phyloP scores from a whole-genome alignment of 129 eudicot species.

The Flaveria brownii region DNA sequence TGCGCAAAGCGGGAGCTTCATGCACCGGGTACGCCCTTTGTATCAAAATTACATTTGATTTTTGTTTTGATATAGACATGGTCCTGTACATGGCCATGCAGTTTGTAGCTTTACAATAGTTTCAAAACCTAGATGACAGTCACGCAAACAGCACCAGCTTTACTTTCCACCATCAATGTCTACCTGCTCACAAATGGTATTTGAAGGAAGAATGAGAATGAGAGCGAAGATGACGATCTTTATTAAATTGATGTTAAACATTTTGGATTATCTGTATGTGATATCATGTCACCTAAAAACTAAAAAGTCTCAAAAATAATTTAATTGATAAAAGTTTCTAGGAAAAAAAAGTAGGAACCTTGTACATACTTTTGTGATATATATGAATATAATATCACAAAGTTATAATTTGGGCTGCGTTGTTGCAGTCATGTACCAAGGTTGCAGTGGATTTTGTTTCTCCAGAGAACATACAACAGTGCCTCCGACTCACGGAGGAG shows the following conservation, averaged over 20 bases:
- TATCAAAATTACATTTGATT: too few species aligned
- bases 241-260: not conserved
- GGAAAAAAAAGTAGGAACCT: not conserved
- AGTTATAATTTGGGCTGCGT: not conserved
- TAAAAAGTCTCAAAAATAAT: not conserved
- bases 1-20: too few species aligned
- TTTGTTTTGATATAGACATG: not conserved
- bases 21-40: too few species aligned
- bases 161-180: not conserved
- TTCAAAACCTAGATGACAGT: not conserved
- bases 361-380: too few species aligned
- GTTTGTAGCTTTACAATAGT: not conserved
- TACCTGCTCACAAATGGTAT: not conserved
- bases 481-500: conserved; percentile 4
- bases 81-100: not conserved
- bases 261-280: not conserved
- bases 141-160: not conserved
- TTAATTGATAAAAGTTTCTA: not conserved
- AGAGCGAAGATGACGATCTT: not conserved
- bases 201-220: not conserved
- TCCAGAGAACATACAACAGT: conserved; percentile 2
- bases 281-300: not conserved
- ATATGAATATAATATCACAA: not conserved
- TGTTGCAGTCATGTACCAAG: conserved; percentile 10
- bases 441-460: conserved; percentile 16